These are phyloP conservation scores for Cucurbita maxima DNA, from an alignment of 306 rosid genomes.

Conservation along the genomic window DNA sequence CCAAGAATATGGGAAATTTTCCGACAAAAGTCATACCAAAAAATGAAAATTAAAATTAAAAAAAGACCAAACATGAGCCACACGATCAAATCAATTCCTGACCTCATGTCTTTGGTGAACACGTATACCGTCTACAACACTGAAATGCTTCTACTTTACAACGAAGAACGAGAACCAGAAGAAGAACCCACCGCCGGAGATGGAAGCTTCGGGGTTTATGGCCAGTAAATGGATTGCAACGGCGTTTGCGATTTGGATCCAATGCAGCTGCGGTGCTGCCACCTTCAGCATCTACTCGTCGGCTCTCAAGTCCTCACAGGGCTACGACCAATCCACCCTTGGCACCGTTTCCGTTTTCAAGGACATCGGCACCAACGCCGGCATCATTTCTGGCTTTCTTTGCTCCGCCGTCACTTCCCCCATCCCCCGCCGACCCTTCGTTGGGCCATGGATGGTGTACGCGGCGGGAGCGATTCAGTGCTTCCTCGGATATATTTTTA, in stretches of 20 bases:
- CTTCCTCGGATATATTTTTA: slow-evolving; percentile 46
- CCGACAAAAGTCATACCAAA: background rate
- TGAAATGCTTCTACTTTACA: background rate
- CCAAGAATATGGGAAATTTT: background rate
- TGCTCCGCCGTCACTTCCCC: slow-evolving; percentile 45
- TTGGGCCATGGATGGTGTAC: slow-evolving; percentile 63
- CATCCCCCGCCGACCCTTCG: background rate
- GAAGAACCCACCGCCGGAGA: background rate
- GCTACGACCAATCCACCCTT: slow-evolving; percentile 76
- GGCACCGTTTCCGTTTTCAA: slow-evolving; percentile 91
- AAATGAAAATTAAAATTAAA: too few relatives aligned
- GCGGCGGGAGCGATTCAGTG: slow-evolving; percentile 45
- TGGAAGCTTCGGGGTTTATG: background rate
- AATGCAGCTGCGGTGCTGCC: slow-evolving; percentile 67
- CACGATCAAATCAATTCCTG: too few relatives aligned
- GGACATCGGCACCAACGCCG: slow-evolving; percentile 80
- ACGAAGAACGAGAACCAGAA: background rate
- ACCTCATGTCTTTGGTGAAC: background rate
- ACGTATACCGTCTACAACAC: background rate
- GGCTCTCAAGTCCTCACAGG: slow-evolving; percentile 49
- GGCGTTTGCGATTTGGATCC: slow-evolving; percentile 66
- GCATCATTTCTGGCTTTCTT: slow-evolving; percentile 62
- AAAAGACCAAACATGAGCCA: background rate
- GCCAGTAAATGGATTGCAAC: slow-evolving; percentile 49
- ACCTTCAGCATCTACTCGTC: slow-evolving; percentile 81